A percentile compares a stretch with the other conserved stretches of the same genome.
Conservation (phyloP, 2,329 filamentous ascomycete genomes). For the Fonsecaea pedrosoi region DNA sequence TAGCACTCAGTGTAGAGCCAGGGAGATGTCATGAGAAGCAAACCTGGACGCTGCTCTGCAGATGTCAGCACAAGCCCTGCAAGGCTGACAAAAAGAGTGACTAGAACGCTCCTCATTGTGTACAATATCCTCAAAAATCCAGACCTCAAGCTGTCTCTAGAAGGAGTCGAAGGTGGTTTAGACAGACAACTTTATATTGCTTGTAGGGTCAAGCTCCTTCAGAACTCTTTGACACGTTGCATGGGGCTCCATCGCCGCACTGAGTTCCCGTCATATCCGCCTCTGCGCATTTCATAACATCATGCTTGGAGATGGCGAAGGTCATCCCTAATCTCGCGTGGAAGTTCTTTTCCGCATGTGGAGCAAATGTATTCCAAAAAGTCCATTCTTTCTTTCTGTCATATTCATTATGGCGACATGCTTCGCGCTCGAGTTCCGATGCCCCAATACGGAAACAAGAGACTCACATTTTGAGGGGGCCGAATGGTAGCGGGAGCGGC, state of each 20-base stretch:
- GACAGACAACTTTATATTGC: constrained; percentile 7
- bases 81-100: constrained; percentile 22
- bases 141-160: constrained; percentile 4
- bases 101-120: constrained; percentile 12
- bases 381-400: constrained; percentile 10
- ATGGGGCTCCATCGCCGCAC: constrained; percentile 2
- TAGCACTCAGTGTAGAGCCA: neutral
- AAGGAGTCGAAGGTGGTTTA: neutral
- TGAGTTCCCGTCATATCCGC: neutral
- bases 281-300: constrained; percentile 5
- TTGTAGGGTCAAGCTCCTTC: neutral
- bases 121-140: neutral
- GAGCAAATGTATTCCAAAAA: constrained; percentile 32
- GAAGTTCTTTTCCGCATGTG: constrained; percentile 26
- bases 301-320: neutral
- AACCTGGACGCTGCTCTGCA: constrained; percentile 26
- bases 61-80: constrained; percentile 29
- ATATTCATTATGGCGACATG: constrained; percentile 25
- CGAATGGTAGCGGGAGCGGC: constrained; percentile 9
- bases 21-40: constrained; percentile 1
- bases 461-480: neutral
- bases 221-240: neutral
- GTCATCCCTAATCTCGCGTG: constrained; percentile 27
- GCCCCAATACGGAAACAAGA: neutral
- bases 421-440: neutral